Evolutionary conservation across 2,329 filamentous ascomycete genomes (phyloP).

Genomic region (Amphichorda felina): DNA sequence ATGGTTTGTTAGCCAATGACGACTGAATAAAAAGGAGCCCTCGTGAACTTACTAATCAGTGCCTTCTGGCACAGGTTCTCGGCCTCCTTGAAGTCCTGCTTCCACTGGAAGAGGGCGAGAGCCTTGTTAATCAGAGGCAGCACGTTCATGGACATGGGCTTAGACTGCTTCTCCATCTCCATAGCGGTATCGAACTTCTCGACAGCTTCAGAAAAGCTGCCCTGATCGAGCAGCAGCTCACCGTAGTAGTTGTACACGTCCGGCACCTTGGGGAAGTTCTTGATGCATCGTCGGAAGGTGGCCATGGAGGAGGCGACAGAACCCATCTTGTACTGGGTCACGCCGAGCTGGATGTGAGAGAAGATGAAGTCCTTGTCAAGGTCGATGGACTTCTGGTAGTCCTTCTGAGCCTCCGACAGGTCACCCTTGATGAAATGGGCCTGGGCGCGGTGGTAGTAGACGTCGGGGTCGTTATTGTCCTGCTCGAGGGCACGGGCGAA

Average conservation of each 20-base stretch:
- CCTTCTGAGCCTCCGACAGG: slow-evolving; percentile 86
- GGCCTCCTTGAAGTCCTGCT: slow-evolving; percentile 88
- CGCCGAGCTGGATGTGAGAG: slow-evolving; percentile 97
- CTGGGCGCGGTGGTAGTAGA: slow-evolving; percentile 98
- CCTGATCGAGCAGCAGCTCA: slow-evolving; percentile 90
- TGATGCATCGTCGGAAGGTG: slow-evolving; percentile 92
- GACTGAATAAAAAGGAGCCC: slow-evolving; percentile 1
- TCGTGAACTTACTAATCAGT: slow-evolving; percentile 66
- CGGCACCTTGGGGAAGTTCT: slow-evolving; percentile 93
- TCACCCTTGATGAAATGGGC: slow-evolving; percentile 96
- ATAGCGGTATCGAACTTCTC: slow-evolving; percentile 98
- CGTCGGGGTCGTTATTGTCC: slow-evolving; percentile 83
- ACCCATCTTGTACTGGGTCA: slow-evolving; percentile 99
- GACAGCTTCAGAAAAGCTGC: slow-evolving; percentile 89
- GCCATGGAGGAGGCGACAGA: slow-evolving; percentile 97
- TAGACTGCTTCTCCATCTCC: slow-evolving; percentile 92
- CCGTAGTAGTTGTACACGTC: slow-evolving; percentile 99
- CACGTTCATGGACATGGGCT: slow-evolving; percentile 94
- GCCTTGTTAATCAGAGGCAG: slow-evolving; percentile 98
- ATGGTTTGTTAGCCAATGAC: slow-evolving; percentile 20
- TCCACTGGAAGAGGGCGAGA: slow-evolving; percentile 94
- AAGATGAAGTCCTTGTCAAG: slow-evolving; percentile 95
- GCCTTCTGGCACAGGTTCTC: slow-evolving; percentile 97
- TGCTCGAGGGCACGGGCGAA: slow-evolving; percentile 78
- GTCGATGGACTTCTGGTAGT: slow-evolving; percentile 99